Evolutionary conservation across 2,329 filamentous ascomycete species (phyloP).

Genomic region (Hypomyces rosellus): DNA sequence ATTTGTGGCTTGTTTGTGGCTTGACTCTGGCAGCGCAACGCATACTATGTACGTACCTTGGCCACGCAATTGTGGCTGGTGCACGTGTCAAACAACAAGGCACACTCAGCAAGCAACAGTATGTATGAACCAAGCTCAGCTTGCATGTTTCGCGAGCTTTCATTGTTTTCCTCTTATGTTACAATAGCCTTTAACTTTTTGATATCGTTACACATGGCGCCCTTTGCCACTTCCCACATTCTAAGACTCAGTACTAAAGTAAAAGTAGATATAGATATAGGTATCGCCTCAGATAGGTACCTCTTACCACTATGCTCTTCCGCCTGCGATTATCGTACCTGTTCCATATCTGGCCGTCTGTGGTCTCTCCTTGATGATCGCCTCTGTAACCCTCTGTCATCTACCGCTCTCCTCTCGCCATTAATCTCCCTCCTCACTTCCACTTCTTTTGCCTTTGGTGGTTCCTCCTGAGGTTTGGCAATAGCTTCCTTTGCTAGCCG

Average conservation of each 20-base stretch:
- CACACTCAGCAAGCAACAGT: background rate
- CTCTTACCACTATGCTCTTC: background rate
- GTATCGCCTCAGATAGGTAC: constrained; percentile 3
- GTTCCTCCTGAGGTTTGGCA: constrained; percentile 18
- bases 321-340: constrained; percentile 16
- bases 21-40: no score
- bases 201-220: constrained; percentile 11
- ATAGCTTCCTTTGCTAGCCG: constrained; percentile 64
- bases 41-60: no score
- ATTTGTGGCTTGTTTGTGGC: background rate
- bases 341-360: constrained; percentile 23
- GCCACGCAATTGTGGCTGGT: background rate
- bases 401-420: constrained; percentile 14
- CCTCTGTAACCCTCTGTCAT: constrained; percentile 9
- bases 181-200: constrained; percentile 7
- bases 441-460: constrained; percentile 20
- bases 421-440: constrained; percentile 21
- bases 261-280: no score
- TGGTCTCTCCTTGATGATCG: background rate
- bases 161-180: constrained; percentile 4
- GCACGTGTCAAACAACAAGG: background rate
- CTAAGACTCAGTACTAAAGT: background rate
- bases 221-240: constrained; percentile 1
- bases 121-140: background rate
- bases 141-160: background rate